Percentiles rank a stretch among this genome's conserved stretches.
Evolutionary conservation across 371 early-diverging fungal species (phyloP).

Genomic region (Enterospora canceri): DNA sequence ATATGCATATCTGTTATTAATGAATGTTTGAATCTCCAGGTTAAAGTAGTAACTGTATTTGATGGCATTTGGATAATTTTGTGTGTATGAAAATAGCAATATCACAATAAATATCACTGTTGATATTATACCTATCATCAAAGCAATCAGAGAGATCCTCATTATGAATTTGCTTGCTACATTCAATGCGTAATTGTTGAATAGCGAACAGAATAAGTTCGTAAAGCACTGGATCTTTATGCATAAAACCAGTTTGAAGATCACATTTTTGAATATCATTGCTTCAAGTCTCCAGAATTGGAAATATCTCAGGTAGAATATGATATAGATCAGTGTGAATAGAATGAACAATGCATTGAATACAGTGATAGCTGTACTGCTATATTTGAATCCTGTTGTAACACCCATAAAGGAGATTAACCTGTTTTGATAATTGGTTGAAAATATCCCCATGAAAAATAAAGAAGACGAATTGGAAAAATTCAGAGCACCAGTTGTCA

Average conservation of each 20-base stretch:
- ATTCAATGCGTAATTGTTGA: not conserved
- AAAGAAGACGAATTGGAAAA: too few relatives aligned
- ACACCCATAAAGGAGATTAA: too few relatives aligned
- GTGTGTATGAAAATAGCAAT: not conserved
- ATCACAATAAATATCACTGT: not conserved
- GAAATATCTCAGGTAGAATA: not conserved
- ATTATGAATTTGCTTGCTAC: not conserved
- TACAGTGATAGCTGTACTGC: not conserved
- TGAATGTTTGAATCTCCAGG: not conserved
- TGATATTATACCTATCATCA: not conserved
- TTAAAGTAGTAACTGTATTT: not conserved
- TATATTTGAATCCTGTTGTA: not conserved
- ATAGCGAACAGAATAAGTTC: not conserved
- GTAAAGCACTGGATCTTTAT: not conserved
- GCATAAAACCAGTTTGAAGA: not conserved
- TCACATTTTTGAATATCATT: not conserved
- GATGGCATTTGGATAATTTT: not conserved
- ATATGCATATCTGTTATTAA: not conserved
- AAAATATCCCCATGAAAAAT: too few relatives aligned
- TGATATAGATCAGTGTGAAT: not conserved
- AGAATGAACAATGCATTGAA: not conserved
- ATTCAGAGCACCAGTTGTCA: too few relatives aligned
- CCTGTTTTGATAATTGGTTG: too few relatives aligned
- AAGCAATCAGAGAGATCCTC: not conserved
- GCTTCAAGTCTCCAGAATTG: slow-evolving; percentile 1